phyloP scores from a whole-genome alignment of 148 eudicot species.

The Camellia granthamiana region DNA sequence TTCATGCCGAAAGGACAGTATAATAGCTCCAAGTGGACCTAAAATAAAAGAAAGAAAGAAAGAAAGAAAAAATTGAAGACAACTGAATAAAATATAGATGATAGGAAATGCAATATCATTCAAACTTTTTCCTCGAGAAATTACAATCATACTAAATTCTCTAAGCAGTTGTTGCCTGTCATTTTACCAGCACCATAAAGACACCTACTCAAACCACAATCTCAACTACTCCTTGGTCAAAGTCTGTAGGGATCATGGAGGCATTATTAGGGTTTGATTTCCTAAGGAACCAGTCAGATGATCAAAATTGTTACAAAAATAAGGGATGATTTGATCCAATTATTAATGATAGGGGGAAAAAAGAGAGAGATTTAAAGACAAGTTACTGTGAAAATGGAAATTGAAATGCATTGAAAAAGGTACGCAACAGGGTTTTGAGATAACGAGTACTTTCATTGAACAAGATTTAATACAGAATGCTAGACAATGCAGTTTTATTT shows the following conservation, averaged over 20 bases:
- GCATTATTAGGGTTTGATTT: too few relatives aligned
- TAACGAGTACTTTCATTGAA: background rate
- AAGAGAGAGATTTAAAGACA: background rate
- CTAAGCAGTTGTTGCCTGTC: background rate
- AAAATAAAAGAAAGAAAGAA: constrained; percentile 24
- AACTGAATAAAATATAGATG: background rate
- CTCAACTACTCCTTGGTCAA: background rate
- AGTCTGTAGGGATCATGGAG: background rate
- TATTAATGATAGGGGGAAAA: background rate
- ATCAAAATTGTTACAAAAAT: background rate
- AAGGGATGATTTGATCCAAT: background rate
- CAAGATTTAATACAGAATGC: background rate
- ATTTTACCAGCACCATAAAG: too few relatives aligned
- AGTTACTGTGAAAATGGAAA: background rate
- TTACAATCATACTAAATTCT: background rate
- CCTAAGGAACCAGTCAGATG: background rate
- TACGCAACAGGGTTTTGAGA: background rate
- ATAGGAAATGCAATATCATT: background rate
- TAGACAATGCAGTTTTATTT: background rate
- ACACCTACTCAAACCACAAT: background rate
- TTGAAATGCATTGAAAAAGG: background rate
- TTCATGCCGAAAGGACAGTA: constrained; percentile 66
- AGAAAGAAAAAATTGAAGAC: background rate
- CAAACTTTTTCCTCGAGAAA: background rate
- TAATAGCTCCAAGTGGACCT: constrained; percentile 97